phyloP scores from a whole-genome alignment of 2,329 filamentous ascomycete genomes.

The Trichoderma koningii region DNA sequence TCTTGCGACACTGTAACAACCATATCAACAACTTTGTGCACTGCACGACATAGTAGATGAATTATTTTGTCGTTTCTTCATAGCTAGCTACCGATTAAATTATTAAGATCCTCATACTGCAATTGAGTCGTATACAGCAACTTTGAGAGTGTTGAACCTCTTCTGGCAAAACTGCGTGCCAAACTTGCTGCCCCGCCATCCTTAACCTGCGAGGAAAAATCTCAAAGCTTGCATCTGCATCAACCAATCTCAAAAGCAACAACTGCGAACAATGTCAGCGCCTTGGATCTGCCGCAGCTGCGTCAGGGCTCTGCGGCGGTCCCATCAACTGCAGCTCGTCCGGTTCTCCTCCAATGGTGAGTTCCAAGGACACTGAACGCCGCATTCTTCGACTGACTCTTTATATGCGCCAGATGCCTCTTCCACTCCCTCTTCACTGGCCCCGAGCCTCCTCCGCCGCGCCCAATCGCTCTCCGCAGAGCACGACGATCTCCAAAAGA shows the following conservation, averaged over 20 bases:
- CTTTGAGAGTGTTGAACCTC: neutral
- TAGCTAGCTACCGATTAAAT: too few relatives aligned
- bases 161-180: neutral
- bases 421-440: conserved; percentile 41
- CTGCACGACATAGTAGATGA: too few relatives aligned
- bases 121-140: neutral
- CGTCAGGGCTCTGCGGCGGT: conserved; percentile 36
- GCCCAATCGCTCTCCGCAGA: conserved; percentile 61
- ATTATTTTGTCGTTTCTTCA: too few relatives aligned
- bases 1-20: too few relatives aligned
- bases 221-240: neutral
- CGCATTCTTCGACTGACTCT: neutral
- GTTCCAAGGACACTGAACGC: neutral
- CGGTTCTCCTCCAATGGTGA: conserved; percentile 41
- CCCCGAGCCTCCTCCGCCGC: conserved; percentile 59
- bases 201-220: conserved; percentile 7
- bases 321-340: conserved; percentile 34
- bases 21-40: too few relatives aligned
- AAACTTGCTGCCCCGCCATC: conserved; percentile 8
- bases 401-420: conserved; percentile 16
- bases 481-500: conserved; percentile 55
- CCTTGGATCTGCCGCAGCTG: conserved; percentile 45
- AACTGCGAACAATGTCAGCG: conserved; percentile 37
- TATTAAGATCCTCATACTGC: too few relatives aligned
- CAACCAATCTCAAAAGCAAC: neutral